phyloP scores from a whole-genome alignment of 495 filamentous ascomycete genomes.

The Arthonia radiata region DNA sequence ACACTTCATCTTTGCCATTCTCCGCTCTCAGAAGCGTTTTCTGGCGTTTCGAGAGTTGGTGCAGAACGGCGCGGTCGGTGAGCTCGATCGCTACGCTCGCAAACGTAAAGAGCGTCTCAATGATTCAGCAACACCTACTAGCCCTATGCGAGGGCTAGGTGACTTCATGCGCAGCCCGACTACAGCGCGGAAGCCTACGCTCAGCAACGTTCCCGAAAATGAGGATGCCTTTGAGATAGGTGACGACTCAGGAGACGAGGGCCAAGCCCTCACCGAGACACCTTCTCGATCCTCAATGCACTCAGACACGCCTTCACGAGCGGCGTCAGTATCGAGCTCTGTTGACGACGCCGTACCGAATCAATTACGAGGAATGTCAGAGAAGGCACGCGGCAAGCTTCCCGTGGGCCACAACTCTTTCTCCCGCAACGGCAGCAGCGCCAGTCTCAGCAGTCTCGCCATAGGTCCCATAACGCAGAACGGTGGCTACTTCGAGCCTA shows the following conservation, averaged over 20 bases:
- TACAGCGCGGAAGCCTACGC: slow-evolving; percentile 28
- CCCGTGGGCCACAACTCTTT: slow-evolving; percentile 66
- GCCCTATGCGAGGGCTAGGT: slow-evolving; percentile 31
- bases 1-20: slow-evolving; percentile 55
- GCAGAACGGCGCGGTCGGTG: slow-evolving; percentile 81
- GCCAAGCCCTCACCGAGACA: slow-evolving; percentile 29
- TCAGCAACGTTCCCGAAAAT: slow-evolving; percentile 65
- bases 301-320: slow-evolving; percentile 42
- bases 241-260: slow-evolving; percentile 52
- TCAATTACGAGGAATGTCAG: slow-evolving; percentile 88
- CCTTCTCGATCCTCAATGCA: slow-evolving; percentile 41
- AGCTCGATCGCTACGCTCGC: slow-evolving; percentile 61
- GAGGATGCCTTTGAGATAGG: slow-evolving; percentile 65
- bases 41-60: slow-evolving; percentile 80
- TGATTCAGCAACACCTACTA: slow-evolving; percentile 12
- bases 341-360: slow-evolving; percentile 64
- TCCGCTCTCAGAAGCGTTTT: slow-evolving; percentile 61
- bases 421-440: slow-evolving; percentile 77
- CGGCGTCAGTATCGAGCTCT: slow-evolving; percentile 45
- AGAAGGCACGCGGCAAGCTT: slow-evolving; percentile 92
- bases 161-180: slow-evolving; percentile 49
- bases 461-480: slow-evolving; percentile 23
- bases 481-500: slow-evolving; percentile 52
- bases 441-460: slow-evolving; percentile 48
- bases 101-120: slow-evolving; percentile 40